Evolutionary conservation across 2,329 filamentous ascomycete species (phyloP), one percentile per base, ranked within the genome.

Genomic region (Colletotrichum melonis): DNA sequence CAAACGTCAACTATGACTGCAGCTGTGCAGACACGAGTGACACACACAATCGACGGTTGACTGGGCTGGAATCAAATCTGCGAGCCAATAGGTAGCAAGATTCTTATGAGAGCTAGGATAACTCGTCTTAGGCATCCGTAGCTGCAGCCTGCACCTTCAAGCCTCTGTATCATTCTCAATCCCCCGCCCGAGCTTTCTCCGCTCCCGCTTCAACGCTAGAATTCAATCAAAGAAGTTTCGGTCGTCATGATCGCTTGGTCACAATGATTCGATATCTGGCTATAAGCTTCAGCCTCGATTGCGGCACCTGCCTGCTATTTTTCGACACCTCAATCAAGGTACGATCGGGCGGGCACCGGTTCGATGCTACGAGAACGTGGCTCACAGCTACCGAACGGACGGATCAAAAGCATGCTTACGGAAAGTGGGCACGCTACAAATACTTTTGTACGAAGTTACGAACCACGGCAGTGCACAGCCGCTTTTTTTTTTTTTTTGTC

Each of bases 231-330:
- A 52, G 26, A 32, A 32, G 12, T 35, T 11, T 11, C 28, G 12
- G 19, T 9, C 46, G 8, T 54, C 60, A 52, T 35, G 11, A 0
- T 19, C 28, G 19, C 11, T 19, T 58, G 35, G 16, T 28, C 2
- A 2, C 19, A 46, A 28, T 46, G 58, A 35, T 1, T 14, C 42
- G 42, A 49, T 49, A 7, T n/a, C 42, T 9, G 42, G 16, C 5
- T 16, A 16, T 42, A 42, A 46, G 58, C 58, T 62, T 46, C 58
- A 46, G 35, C 58, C 58, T 62, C 58, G 16, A 62, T 28, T 62
- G 58, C 24, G 58, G 58, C 24, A 3, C 35, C 26, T 11, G 22
- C 16, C 12, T 35, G 35, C 24, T 28, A 46, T 28, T 46, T 12
- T 30, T 19, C 4, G 22, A 24, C 35, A 22, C 12, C 8, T n/a